A percentile compares a stretch with the other conserved stretches of the same genome.
These are phyloP conservation scores for Diversispora epigaea DNA, from an alignment of 192 early-diverging fungal species.

Conservation along the genomic window DNA sequence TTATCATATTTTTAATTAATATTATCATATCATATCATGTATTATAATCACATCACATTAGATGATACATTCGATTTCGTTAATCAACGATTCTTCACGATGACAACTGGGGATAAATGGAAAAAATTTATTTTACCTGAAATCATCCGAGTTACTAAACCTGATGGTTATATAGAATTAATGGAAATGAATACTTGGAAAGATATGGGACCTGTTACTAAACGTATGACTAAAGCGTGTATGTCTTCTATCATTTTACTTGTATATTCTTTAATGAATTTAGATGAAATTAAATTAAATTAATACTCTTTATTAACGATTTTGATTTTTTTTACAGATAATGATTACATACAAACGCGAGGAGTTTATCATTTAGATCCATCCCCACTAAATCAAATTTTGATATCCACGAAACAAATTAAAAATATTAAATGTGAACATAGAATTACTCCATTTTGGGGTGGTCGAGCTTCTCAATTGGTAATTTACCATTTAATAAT, in stretches of 20 bases:
- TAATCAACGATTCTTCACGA: constrained; percentile 11
- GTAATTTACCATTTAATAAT: not conserved
- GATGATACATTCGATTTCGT: constrained; percentile 16
- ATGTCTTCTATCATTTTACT: not conserved
- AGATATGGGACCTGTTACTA: not conserved
- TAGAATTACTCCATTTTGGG: not conserved
- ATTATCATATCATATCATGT: not conserved
- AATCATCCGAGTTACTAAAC: not conserved
- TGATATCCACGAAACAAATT: not conserved
- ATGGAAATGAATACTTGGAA: not conserved
- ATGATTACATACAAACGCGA: not conserved
- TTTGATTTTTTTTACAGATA: not conserved
- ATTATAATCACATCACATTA: not conserved
- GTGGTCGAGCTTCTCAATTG: not conserved
- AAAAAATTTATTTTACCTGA: not conserved
- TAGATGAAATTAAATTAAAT: not conserved
- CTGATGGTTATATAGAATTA: not conserved
- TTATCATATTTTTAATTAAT: not conserved
- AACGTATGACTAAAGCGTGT: not conserved
- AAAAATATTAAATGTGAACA: not conserved
- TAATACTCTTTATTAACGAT: not conserved
- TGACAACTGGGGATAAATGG: not conserved
- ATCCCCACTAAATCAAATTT: not conserved
- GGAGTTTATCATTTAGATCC: constrained; percentile 1
- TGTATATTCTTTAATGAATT: not conserved